phyloP scores from a whole-genome alignment of 441 rosid species.

The Jatropha multifida region DNA sequence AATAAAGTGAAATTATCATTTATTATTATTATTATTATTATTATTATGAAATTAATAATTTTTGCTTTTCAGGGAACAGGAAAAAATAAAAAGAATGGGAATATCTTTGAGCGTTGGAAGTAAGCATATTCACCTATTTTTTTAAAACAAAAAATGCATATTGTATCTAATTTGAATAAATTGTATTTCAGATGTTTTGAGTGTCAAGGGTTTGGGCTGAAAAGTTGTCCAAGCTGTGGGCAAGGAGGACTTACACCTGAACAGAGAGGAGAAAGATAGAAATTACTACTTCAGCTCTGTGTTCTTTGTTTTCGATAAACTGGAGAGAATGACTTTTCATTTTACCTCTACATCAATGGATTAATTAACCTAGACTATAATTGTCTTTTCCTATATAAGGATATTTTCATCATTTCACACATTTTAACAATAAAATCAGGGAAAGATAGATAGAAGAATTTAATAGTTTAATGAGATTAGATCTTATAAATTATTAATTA shows the following conservation, averaged over 20 bases:
- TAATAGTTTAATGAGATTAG: no score
- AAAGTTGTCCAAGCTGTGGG: slow-evolving; percentile 70
- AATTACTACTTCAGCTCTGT: background rate
- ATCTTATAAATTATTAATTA: no score
- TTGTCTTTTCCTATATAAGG: no score
- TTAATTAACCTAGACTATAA: no score
- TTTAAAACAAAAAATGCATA: background rate
- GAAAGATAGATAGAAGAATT: no score
- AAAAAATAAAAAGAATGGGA: slow-evolving; percentile 75
- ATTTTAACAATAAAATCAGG: no score
- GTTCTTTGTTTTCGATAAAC: no score
- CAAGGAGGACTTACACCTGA: slow-evolving; percentile 78
- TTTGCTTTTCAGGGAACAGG: slow-evolving; percentile 56
- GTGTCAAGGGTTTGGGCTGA: slow-evolving; percentile 79
- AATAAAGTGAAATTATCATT: background rate
- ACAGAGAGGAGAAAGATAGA: slow-evolving; percentile 80
- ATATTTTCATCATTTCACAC: no score
- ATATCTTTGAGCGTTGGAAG: slow-evolving; percentile 90
- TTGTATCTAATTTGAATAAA: background rate
- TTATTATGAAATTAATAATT: background rate
- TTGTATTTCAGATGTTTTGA: slow-evolving; percentile 58
- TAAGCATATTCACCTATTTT: slow-evolving; percentile 30
- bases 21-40: background rate
- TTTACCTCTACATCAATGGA: no score
- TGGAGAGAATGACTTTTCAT: no score